Evolutionary conservation across 2,329 filamentous ascomycete genomes (phyloP), one percentile per base, ranked within the genome.

Genomic region (Dendrostoma leiphaemia): DNA sequence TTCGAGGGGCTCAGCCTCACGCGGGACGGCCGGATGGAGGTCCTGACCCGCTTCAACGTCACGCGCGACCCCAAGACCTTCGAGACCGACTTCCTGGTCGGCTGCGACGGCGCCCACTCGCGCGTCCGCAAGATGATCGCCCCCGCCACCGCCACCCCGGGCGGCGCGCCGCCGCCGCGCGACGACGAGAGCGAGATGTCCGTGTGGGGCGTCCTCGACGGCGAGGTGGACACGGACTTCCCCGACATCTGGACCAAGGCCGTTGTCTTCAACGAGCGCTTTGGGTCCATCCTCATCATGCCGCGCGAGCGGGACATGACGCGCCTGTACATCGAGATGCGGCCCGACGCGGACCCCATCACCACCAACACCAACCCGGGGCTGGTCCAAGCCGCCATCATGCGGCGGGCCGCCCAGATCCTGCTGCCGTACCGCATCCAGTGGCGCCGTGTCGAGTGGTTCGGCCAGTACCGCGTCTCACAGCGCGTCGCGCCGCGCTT

Each of bases 221-320:
- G 86, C 61, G 82, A 84, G 65, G 71, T 90, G 9, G 82, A 86
- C 40, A 90, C 86, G 7, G 79, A 89, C 65, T 90, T 90, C 61
- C 87, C 87, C 1, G 86, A 90, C 62, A 80, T 90, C 46, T 90
- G 86, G 85, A 87, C 83, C 67, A 90, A 90, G 70, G 85, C 85
- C 0, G 79, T 88, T 0, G 77, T 89, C 7, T 85, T 86, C 60
- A 86, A 83, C 2, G 82, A 89, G 57, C 76, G 82, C 55, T 76
- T 83, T 41, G 87, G 87, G 3, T 88, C 86, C 0, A 83, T 90
- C 43, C 75, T 90, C n/a, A 86, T 88, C 66, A 86, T 90, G 50
- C 88, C 88, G 4, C 81, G 87, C 35, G 87, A 90, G 67, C 77
- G 85, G 38, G 87, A 88, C 63, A 83, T 90, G 79, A 90, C 86